These are phyloP conservation scores for Solanum infundibuliforme DNA, from an alignment of 257 asterid genomes.

Conservation along the genomic window DNA sequence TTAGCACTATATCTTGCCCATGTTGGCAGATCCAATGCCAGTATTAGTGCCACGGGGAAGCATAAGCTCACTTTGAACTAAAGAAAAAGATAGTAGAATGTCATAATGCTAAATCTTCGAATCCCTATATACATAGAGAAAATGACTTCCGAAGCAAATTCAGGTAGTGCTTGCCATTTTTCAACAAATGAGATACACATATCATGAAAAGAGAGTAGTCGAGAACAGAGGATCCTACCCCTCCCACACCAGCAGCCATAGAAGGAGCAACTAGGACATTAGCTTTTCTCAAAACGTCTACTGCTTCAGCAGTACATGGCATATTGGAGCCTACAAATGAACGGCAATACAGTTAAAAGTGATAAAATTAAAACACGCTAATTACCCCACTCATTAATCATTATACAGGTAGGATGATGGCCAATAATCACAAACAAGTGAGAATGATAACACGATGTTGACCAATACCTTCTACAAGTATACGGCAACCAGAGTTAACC, in stretches of 20 bases:
- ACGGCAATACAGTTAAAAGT: constrained; percentile 1
- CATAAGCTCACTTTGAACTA: neutral
- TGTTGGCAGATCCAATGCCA: neutral
- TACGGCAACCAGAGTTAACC: constrained; percentile 81
- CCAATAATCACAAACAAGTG: neutral
- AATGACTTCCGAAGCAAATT: neutral
- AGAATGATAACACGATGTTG: neutral
- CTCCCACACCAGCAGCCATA: constrained; percentile 97
- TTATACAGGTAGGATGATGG: neutral
- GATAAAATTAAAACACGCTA: neutral
- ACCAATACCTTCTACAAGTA: constrained; percentile 79
- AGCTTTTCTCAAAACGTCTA: constrained; percentile 77
- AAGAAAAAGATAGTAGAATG: neutral
- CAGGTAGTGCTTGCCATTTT: neutral
- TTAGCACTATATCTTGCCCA: neutral
- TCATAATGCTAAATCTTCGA: neutral
- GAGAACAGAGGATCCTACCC: constrained; percentile 42
- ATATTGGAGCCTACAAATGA: constrained; percentile 68
- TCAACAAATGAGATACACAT: neutral
- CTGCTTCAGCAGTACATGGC: constrained; percentile 96
- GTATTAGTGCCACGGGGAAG: neutral
- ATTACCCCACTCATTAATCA: neutral
- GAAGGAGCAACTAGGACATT: constrained; percentile 86
- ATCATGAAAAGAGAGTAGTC: neutral
- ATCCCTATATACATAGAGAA: neutral